Conservation (phyloP, 208 protist species). For the Trypanosoma melophagium region DNA sequence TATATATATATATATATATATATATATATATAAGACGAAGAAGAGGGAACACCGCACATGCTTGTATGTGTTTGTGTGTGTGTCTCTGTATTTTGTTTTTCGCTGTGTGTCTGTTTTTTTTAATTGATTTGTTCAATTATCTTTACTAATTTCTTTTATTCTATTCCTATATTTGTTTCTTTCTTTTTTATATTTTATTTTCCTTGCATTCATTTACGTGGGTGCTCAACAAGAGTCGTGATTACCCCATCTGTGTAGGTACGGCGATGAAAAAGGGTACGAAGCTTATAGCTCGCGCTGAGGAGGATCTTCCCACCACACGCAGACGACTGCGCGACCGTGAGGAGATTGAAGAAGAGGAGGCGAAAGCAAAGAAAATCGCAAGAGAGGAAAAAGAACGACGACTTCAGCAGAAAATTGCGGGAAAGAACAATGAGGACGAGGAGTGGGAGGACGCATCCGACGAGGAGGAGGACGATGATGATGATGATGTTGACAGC, state of each 20-base stretch:
- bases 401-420: not conserved
- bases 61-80: too few species aligned
- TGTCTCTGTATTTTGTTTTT: too few species aligned
- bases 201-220: constrained; percentile 11
- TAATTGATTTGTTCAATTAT: too few species aligned
- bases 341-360: constrained; percentile 37
- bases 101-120: too few species aligned
- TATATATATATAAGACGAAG: too few species aligned
- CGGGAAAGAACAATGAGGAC: constrained; percentile 27
- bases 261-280: constrained; percentile 20
- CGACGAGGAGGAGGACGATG: constrained; percentile 40
- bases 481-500: constrained; percentile 38
- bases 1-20: constrained; percentile 13
- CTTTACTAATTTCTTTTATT: not conserved
- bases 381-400: not conserved
- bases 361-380: not conserved
- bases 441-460: constrained; percentile 37
- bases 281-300: constrained; percentile 49
- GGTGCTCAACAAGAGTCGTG: not conserved
- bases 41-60: too few species aligned
- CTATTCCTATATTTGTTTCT: not conserved
- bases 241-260: constrained; percentile 5
- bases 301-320: constrained; percentile 29
- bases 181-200: constrained; percentile 12
- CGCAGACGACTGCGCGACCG: constrained; percentile 29